Percentiles rank a stretch among this genome's conserved stretches.
phyloP scores from a whole-genome alignment of 2,329 filamentous ascomycete genomes.

The Hymenoscyphus occultus region DNA sequence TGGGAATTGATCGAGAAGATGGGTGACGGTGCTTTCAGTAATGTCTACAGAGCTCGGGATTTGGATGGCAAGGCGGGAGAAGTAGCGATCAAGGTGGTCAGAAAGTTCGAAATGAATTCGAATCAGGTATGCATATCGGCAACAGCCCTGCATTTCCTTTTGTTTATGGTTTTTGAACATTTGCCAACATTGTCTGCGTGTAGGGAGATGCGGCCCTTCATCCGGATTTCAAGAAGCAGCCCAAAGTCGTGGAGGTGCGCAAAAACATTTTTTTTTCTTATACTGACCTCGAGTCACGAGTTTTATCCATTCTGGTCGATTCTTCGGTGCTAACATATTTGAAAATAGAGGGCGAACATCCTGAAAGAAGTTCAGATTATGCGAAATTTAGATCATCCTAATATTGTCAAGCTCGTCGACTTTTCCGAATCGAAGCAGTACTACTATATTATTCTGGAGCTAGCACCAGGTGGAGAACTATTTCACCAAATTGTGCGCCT shows the following conservation, averaged over 20 bases:
- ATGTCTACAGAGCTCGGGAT: slow-evolving; percentile 90
- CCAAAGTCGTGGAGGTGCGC: slow-evolving; percentile 96
- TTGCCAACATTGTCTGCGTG: slow-evolving; percentile 53
- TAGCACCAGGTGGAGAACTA: slow-evolving; percentile 91
- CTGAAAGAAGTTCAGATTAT: slow-evolving; percentile 99
- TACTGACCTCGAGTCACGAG: background rate
- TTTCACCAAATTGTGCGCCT: slow-evolving; percentile 98
- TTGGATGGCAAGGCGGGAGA: slow-evolving; percentile 67
- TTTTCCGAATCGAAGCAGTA: slow-evolving; percentile 93
- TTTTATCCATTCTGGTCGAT: background rate
- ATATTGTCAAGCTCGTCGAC: slow-evolving; percentile 89
- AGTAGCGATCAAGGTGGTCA: slow-evolving; percentile 96
- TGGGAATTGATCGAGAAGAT: slow-evolving; percentile 93
- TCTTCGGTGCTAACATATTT: slow-evolving; percentile 18
- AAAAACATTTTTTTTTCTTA: slow-evolving; percentile 36
- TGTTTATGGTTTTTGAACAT: slow-evolving; percentile 32
- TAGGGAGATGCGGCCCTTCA: slow-evolving; percentile 92
- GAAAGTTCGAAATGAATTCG: slow-evolving; percentile 98
- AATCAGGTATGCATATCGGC: slow-evolving; percentile 76
- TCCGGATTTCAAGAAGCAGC: slow-evolving; percentile 92
- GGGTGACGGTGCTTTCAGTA: slow-evolving; percentile 98
- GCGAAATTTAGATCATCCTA: slow-evolving; percentile 93
- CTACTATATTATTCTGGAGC: slow-evolving; percentile 95
- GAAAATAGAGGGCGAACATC: slow-evolving; percentile 82
- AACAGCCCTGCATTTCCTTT: slow-evolving; percentile 28